phyloP scores from a whole-genome alignment of 1,284 basidiomycete species.

The Ganoderma sinense region DNA sequence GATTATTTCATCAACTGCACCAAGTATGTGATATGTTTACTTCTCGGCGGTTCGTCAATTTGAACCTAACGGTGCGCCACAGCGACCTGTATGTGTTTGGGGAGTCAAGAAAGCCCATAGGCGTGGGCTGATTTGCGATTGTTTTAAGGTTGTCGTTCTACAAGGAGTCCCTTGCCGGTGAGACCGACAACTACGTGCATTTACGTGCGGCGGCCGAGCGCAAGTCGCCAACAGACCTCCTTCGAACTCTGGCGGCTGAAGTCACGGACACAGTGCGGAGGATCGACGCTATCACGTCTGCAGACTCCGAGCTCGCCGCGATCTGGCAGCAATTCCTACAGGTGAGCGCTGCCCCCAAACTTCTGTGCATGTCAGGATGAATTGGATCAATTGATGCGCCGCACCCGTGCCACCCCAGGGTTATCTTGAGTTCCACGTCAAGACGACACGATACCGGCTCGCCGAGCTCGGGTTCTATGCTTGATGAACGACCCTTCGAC shows the following conservation, averaged over 20 bases:
- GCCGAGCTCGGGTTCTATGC: constrained; percentile 12
- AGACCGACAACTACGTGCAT: constrained; percentile 19
- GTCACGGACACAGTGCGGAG: constrained; percentile 11
- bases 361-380: background rate
- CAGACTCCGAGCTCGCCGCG: constrained; percentile 6
- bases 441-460: constrained; percentile 13
- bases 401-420: background rate
- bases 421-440: constrained; percentile 14
- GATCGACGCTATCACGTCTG: constrained; percentile 10
- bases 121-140: background rate
- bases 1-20: constrained; percentile 23
- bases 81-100: constrained; percentile 20
- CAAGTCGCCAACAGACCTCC: constrained; percentile 10
- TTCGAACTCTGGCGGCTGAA: constrained; percentile 15
- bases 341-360: background rate
- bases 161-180: constrained; percentile 18
- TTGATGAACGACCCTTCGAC: background rate
- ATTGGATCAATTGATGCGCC: background rate
- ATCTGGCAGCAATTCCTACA: constrained; percentile 6
- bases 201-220: constrained; percentile 21
- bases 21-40: constrained; percentile 14
- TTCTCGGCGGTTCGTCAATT: background rate
- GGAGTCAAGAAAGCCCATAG: background rate
- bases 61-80: background rate
- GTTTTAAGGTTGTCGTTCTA: constrained; percentile 24